Evolutionary conservation across 495 filamentous ascomycete species (phyloP).

Genomic region (Penicillium fimorum): DNA sequence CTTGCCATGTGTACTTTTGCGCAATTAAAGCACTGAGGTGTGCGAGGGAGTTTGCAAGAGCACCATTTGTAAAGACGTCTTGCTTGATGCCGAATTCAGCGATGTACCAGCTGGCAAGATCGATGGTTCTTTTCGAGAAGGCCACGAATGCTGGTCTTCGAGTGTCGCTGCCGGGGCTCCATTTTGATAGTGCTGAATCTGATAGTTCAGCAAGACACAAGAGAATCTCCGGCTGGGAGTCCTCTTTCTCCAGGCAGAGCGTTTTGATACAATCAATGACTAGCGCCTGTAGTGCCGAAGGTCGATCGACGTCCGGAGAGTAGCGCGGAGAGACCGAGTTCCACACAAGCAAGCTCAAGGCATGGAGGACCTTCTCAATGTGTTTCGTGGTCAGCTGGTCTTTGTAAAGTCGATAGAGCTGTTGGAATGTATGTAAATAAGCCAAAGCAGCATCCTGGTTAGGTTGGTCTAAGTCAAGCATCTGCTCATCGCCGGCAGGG

Average conservation of each 20-base stretch:
- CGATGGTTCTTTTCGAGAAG: constrained; percentile 75
- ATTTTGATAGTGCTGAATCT: constrained; percentile 57
- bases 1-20: constrained; percentile 71
- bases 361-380: constrained; percentile 54
- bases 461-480: constrained; percentile 42
- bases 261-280: constrained; percentile 70
- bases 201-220: constrained; percentile 65
- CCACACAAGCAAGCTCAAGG: constrained; percentile 56
- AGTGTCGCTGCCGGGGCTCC: constrained; percentile 33
- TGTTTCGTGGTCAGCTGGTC: constrained; percentile 57
- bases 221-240: constrained; percentile 66
- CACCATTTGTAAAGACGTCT: constrained; percentile 64
- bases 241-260: constrained; percentile 65
- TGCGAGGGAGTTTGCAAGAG: constrained; percentile 57
- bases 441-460: constrained; percentile 78
- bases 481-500: constrained; percentile 51
- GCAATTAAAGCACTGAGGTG: constrained; percentile 66
- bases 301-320: constrained; percentile 77
- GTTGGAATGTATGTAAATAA: constrained; percentile 72
- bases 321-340: constrained; percentile 75
- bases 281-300: constrained; percentile 73
- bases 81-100: constrained; percentile 58
- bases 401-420: constrained; percentile 78
- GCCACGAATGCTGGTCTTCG: constrained; percentile 76
- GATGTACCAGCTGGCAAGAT: constrained; percentile 63